These are phyloP conservation scores for Saussurea involucrata DNA, from an alignment of 129 eudicot genomes.

Conservation along the genomic window DNA sequence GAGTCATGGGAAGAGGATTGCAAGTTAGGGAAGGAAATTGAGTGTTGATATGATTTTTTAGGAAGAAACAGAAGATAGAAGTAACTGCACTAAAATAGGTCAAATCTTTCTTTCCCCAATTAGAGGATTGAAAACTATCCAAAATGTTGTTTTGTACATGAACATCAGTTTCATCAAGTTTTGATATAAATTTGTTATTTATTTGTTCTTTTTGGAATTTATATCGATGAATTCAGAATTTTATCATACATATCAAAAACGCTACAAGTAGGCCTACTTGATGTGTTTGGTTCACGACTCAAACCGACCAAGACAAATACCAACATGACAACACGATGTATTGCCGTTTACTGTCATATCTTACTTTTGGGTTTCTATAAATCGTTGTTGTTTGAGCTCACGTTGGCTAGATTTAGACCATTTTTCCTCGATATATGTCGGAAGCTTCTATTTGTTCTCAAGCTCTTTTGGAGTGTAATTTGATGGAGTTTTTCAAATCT, in stretches of 20 bases:
- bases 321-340: neutral
- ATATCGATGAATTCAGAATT: neutral
- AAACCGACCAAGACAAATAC: neutral
- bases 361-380: too few species aligned
- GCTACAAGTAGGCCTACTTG: neutral
- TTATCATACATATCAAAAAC: neutral
- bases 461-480: too few species aligned
- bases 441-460: too few species aligned
- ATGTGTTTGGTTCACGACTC: too few species aligned
- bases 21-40: constrained; percentile 21
- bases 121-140: constrained; percentile 29
- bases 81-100: constrained; percentile 10
- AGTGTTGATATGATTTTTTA: constrained; percentile 24
- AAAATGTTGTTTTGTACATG: constrained; percentile 31
- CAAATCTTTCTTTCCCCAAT: constrained; percentile 26
- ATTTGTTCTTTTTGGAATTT: neutral
- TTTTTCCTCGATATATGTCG: too few species aligned
- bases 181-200: constrained; percentile 33
- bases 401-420: too few species aligned
- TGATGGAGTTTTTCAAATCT: too few species aligned
- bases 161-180: constrained; percentile 24
- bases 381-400: too few species aligned
- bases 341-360: neutral
- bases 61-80: constrained; percentile 23
- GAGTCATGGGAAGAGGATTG: constrained; percentile 36